Evolutionary conservation across 768 basidiomycete genomes (phyloP), one percentile per base, ranked within the genome.

Genomic region (Termitomyces sp.): DNA sequence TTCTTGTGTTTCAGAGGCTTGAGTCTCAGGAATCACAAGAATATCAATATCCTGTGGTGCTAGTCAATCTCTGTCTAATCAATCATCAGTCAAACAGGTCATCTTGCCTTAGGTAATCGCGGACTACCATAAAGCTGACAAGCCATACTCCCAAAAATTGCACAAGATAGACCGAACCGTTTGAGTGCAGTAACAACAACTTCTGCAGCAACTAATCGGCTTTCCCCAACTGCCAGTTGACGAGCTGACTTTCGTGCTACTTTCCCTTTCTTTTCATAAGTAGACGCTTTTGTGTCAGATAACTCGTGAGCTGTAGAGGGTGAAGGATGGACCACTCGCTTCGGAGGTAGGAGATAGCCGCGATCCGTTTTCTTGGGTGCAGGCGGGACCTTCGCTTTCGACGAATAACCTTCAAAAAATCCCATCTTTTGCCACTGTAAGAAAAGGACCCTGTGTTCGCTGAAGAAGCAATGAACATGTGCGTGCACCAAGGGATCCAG

Each of bases 81-180:
- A 18, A 36, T 24, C 24, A 6, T 28, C 9, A 44, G n/a, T 29
- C 13, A n/a, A 54, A 3, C 15, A 28, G 16, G 34, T 47, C 22
- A 13, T 57, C 58, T 34, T 56, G 62, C 64, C 4, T 65, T 65
- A 42, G 64, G 64, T 13, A 60, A 51, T 33, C 59, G 59, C 0
- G 52, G 45, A 39, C 57, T 62, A n/a, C 61, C 61, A 16, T 60
- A 62, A 28, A 65, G 37, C 15, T 54, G 54, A 39, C 64, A 65
- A 20, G 61, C 64, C 61, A 62, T 59, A 28, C 61, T 62, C 5
- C 64, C 61, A 10, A 65, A 61, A 5, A 65, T 61, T 28, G 61
- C 61, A n/a, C 60, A 59, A 7, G 46, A n/a, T 5, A 54, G 45
- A 13, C 55, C 57, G 4, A 54, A 18, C 16, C 57, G 1, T 12